A percentile compares a stretch with the other conserved stretches of the same genome.
These are phyloP conservation scores for Geum urbanum DNA, from an alignment of 306 rosid genomes.

Conservation along the genomic window DNA sequence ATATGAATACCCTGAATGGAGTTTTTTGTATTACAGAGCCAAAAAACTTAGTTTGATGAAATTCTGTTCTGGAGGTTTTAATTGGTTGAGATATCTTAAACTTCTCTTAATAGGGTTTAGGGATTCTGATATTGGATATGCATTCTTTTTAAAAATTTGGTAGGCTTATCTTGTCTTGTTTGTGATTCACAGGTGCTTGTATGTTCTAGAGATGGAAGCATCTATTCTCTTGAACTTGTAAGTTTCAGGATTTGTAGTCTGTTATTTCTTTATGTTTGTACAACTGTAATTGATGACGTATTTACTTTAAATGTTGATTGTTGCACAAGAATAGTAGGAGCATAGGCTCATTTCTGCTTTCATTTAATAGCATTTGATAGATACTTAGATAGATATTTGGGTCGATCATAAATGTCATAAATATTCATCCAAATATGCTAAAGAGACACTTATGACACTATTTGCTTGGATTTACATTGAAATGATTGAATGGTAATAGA, in stretches of 20 bases:
- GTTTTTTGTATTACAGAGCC: no score
- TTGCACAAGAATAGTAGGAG: not conserved
- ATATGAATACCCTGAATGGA: no score
- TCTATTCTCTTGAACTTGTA: slow-evolving; percentile 67
- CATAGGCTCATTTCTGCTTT: not conserved
- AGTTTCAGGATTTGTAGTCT: slow-evolving; percentile 17
- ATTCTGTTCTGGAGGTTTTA: no score
- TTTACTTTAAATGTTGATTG: not conserved
- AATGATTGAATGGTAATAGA: not conserved
- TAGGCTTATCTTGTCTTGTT: slow-evolving; percentile 6
- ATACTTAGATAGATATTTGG: not conserved
- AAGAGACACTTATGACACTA: not conserved
- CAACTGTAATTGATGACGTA: not conserved
- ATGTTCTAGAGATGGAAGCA: slow-evolving; percentile 76
- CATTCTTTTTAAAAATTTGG: not conserved
- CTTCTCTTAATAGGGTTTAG: no score
- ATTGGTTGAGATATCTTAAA: no score
- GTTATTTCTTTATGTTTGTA: not conserved
- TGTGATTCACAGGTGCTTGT: slow-evolving; percentile 52
- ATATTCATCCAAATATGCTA: not conserved
- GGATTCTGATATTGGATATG: not conserved
- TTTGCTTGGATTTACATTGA: not conserved
- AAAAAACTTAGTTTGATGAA: no score
- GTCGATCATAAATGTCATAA: not conserved
- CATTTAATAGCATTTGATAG: not conserved